Percentiles rank a stretch among this genome's conserved stretches.
phyloP scores from a whole-genome alignment of 768 basidiomycete genomes.

The Boletus rufocinnamomeus region DNA sequence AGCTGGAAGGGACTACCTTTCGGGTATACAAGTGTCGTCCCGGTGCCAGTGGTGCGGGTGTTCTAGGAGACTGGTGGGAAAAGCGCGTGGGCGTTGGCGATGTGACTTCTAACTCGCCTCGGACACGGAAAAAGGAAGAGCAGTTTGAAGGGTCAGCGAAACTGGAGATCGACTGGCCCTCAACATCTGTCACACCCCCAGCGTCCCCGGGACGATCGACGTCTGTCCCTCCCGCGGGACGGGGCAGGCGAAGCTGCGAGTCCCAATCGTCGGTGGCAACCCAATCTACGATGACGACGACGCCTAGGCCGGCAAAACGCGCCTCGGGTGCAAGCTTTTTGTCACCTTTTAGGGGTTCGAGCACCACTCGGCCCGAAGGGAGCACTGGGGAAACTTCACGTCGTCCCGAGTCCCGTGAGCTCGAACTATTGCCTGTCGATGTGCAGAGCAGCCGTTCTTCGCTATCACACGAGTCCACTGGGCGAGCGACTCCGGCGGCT shows the following conservation, averaged over 20 bases:
- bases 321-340: slow-evolving; percentile 32
- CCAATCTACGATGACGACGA: slow-evolving; percentile 15
- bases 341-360: slow-evolving; percentile 27
- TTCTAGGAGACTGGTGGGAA: slow-evolving; percentile 78
- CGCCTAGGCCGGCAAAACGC: slow-evolving; percentile 26
- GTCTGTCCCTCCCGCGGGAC: slow-evolving; percentile 8
- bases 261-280: slow-evolving; percentile 30
- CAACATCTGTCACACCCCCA: not conserved
- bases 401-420: slow-evolving; percentile 15
- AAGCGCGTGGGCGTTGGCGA: slow-evolving; percentile 74
- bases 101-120: slow-evolving; percentile 36
- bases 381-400: slow-evolving; percentile 13
- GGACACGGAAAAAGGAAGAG: slow-evolving; percentile 27
- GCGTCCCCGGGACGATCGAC: slow-evolving; percentile 4
- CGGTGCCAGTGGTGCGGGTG: slow-evolving; percentile 46
- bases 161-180: slow-evolving; percentile 21
- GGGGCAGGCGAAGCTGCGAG: slow-evolving; percentile 14
- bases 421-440: slow-evolving; percentile 29
- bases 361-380: slow-evolving; percentile 10
- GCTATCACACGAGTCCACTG: slow-evolving; percentile 19
- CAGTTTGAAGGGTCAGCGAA: slow-evolving; percentile 30
- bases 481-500: slow-evolving; percentile 14
- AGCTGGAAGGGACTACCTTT: slow-evolving; percentile 91
- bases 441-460: slow-evolving; percentile 25
- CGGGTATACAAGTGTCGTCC: slow-evolving; percentile 64